Conservation (phyloP, 805 yeast species). For the Brettanomyces naardenensis region DNA sequence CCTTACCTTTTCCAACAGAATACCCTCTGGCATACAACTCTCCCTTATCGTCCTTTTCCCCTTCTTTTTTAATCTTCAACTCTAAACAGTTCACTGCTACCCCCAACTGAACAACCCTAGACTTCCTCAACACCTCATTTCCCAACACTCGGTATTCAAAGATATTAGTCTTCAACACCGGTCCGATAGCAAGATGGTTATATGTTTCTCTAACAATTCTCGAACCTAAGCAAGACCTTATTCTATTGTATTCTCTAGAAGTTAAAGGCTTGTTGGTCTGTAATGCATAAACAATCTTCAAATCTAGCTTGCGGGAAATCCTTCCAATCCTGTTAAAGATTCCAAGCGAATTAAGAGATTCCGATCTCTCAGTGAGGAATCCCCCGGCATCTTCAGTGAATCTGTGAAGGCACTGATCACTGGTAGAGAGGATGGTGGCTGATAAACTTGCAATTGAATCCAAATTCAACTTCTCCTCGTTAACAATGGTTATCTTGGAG, state of each 20-base stretch:
- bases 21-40: constrained; percentile 55
- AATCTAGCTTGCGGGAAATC: constrained; percentile 11
- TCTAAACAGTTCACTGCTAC: constrained; percentile 55
- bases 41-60: constrained; percentile 37
- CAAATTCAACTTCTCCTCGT: background rate
- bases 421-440: constrained; percentile 27
- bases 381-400: constrained; percentile 16
- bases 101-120: constrained; percentile 35
- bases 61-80: constrained; percentile 37
- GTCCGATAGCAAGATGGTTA: constrained; percentile 42
- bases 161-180: constrained; percentile 49
- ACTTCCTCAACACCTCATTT: constrained; percentile 10
- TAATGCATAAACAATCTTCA: constrained; percentile 36
- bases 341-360: constrained; percentile 40
- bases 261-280: constrained; percentile 12
- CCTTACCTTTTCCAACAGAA: constrained; percentile 43
- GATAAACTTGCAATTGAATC: constrained; percentile 2
- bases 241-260: constrained; percentile 23
- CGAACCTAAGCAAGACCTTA: constrained; percentile 39
- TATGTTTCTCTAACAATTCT: constrained; percentile 46
- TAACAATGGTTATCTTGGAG: constrained; percentile 17
- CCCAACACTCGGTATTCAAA: constrained; percentile 52
- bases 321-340: constrained; percentile 33
- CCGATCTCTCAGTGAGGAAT: constrained; percentile 28
- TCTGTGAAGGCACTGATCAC: constrained; percentile 18